These are phyloP conservation scores for Globisporangium ultimum DNA, from an alignment of 352 stramenopile species.

Conservation along the genomic window DNA sequence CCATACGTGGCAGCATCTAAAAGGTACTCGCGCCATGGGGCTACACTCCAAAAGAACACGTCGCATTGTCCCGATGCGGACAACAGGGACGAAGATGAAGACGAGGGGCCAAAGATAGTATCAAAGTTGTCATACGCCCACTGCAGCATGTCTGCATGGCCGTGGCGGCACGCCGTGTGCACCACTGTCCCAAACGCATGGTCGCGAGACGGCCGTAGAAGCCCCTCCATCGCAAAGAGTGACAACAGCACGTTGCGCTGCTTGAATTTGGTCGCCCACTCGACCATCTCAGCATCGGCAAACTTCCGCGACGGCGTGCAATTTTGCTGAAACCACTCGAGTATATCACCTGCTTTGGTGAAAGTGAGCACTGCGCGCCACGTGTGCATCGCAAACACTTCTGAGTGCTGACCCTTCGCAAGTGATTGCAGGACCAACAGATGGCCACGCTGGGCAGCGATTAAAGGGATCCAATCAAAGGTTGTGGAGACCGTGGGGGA, in stretches of 20 bases:
- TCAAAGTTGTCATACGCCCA: slow-evolving; percentile 19
- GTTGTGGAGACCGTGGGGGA: slow-evolving; percentile 13
- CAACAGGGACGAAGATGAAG: too few species aligned
- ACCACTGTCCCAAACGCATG: slow-evolving; percentile 30
- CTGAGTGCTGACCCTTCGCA: slow-evolving; percentile 21
- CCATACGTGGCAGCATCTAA: slow-evolving; percentile 17
- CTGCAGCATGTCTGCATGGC: slow-evolving; percentile 29
- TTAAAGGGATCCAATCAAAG: slow-evolving; percentile 28
- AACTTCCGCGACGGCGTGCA: slow-evolving; percentile 12
- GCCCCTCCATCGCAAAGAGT: slow-evolving; percentile 20
- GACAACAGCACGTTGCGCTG: slow-evolving; percentile 27
- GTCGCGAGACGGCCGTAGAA: slow-evolving; percentile 20
- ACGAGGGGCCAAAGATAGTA: background rate
- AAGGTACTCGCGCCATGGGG: background rate
- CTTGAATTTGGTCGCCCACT: slow-evolving; percentile 31
- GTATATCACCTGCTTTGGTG: slow-evolving; percentile 23
- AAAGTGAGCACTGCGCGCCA: slow-evolving; percentile 27
- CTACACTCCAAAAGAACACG: background rate
- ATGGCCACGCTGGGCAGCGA: slow-evolving; percentile 30
- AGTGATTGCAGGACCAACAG: slow-evolving; percentile 23
- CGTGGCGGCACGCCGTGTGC: slow-evolving; percentile 24
- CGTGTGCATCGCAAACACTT: slow-evolving; percentile 31
- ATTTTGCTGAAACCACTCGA: slow-evolving; percentile 34
- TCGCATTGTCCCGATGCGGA: too few species aligned
- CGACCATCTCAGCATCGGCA: slow-evolving; percentile 21